Evolutionary conservation across 495 filamentous ascomycete genomes (phyloP).

Genomic region (Cenococcum geophilum): DNA sequence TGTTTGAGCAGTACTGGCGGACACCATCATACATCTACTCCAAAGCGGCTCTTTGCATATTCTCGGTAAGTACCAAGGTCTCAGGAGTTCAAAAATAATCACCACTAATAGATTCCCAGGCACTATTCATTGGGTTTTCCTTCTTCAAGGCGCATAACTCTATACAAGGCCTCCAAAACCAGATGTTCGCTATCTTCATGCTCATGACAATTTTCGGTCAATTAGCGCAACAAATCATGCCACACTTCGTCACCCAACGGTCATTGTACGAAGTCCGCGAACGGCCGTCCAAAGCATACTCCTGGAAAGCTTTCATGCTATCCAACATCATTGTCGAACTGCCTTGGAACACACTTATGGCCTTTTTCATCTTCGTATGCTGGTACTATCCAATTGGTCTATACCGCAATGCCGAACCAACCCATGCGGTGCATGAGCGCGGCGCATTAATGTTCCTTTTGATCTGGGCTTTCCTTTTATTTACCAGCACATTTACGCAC

Average conservation of each 20-base stretch:
- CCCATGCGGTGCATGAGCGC: conserved; percentile 45
- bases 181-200: conserved; percentile 49
- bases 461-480: conserved; percentile 46
- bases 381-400: conserved; percentile 49
- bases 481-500: conserved; percentile 57
- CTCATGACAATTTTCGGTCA: conserved; percentile 47
- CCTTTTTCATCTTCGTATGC: conserved; percentile 46
- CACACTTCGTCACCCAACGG: conserved; percentile 49
- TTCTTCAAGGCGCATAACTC: conserved; percentile 68
- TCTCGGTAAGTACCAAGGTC: conserved; percentile 23
- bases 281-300: conserved; percentile 50
- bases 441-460: conserved; percentile 57
- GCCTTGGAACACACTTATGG: conserved; percentile 48
- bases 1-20: conserved; percentile 88
- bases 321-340: conserved; percentile 48
- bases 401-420: conserved; percentile 42
- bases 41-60: conserved; percentile 51
- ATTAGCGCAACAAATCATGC: conserved; percentile 50
- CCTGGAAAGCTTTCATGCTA: conserved; percentile 50
- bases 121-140: conserved; percentile 81
- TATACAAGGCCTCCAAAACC: conserved; percentile 73
- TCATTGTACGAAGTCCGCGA: conserved; percentile 50
- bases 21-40: conserved; percentile 82
- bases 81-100: no score
- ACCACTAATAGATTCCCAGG: conserved; percentile 12